Evolutionary conservation across 2,329 filamentous ascomycete genomes (phyloP).

Genomic region (Paramyrothecium sp.): DNA sequence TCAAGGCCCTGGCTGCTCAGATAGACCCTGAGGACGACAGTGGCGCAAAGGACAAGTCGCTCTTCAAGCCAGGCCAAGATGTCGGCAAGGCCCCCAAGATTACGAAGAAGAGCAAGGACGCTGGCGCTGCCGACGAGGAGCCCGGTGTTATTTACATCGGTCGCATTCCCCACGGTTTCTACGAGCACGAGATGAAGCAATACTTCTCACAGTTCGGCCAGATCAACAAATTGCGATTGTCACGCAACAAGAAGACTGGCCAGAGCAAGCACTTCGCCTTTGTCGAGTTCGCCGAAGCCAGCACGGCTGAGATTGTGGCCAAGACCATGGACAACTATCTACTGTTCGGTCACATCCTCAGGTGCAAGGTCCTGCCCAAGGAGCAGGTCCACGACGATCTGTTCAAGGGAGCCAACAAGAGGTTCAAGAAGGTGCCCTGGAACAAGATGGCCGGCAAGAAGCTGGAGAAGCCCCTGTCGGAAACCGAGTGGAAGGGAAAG

Average conservation of each 20-base stretch:
- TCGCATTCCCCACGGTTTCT: conserved; percentile 91
- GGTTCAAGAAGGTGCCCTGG: conserved; percentile 86
- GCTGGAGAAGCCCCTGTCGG: conserved; percentile 70
- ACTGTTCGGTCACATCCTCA: conserved; percentile 89
- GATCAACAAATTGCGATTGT: conserved; percentile 76
- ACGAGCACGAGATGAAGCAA: conserved; percentile 89
- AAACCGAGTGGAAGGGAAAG: conserved; percentile 76
- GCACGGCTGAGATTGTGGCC: conserved; percentile 81
- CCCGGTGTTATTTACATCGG: conserved; percentile 87
- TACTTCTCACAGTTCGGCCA: conserved; percentile 94
- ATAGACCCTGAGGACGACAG: conserved; percentile 46
- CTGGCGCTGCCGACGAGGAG: conserved; percentile 43
- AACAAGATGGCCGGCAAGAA: conserved; percentile 80
- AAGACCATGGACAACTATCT: conserved; percentile 98
- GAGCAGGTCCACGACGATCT: conserved; percentile 78
- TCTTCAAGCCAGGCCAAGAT: conserved; percentile 47
- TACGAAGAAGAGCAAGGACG: conserved; percentile 42
- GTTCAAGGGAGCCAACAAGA: conserved; percentile 86
- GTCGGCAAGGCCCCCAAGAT: conserved; percentile 50
- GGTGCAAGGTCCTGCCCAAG: conserved; percentile 75
- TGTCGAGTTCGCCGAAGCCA: conserved; percentile 81
- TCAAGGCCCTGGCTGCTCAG: conserved; percentile 41
- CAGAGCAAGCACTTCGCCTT: conserved; percentile 93
- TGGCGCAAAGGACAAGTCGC: conserved; percentile 28
- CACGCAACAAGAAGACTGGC: conserved; percentile 89